Conservation (phyloP, 371 early-diverging fungal species). For the Lichtheimia corymbifera region DNA sequence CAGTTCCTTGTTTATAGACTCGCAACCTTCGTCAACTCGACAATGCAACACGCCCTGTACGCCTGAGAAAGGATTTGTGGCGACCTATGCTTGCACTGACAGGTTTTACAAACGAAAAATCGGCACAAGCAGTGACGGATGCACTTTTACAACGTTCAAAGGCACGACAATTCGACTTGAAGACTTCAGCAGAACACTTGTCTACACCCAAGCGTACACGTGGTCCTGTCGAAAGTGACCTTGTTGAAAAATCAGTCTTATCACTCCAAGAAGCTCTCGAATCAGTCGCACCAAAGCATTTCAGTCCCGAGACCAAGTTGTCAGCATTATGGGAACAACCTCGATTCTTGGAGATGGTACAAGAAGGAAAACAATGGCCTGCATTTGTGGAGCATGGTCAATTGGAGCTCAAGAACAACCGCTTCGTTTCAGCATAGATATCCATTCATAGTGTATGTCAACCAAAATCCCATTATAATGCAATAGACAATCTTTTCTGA, state of each 20-base stretch:
- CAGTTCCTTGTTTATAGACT: slow-evolving; percentile 26
- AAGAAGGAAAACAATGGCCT: slow-evolving; percentile 45
- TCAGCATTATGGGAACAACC: slow-evolving; percentile 53
- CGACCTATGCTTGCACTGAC: slow-evolving; percentile 59
- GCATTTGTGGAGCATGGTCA: slow-evolving; percentile 47
- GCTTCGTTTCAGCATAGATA: slow-evolving; percentile 26
- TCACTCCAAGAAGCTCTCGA: slow-evolving; percentile 49
- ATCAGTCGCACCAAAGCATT: slow-evolving; percentile 19
- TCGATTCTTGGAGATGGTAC: slow-evolving; percentile 39
- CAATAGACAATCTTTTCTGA: too few species aligned
- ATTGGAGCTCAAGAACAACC: slow-evolving; percentile 44
- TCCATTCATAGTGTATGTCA: too few species aligned
- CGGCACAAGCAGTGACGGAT: slow-evolving; percentile 60
- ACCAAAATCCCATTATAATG: too few species aligned
- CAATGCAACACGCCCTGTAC: slow-evolving; percentile 37
- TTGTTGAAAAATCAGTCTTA: slow-evolving; percentile 38
- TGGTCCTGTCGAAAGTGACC: slow-evolving; percentile 36
- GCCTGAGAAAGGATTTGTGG: slow-evolving; percentile 63
- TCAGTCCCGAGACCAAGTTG: slow-evolving; percentile 25
- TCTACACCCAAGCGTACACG: slow-evolving; percentile 50
- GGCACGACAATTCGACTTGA: slow-evolving; percentile 36
- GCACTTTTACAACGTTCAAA: slow-evolving; percentile 56
- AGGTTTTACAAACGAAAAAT: slow-evolving; percentile 47
- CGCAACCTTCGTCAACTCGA: slow-evolving; percentile 43
- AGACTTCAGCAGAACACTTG: slow-evolving; percentile 37